Evolutionary conservation across 2,329 filamentous ascomycete species (phyloP), one percentile per base, ranked within the genome.

Genomic region (Penicillium sp.): DNA sequence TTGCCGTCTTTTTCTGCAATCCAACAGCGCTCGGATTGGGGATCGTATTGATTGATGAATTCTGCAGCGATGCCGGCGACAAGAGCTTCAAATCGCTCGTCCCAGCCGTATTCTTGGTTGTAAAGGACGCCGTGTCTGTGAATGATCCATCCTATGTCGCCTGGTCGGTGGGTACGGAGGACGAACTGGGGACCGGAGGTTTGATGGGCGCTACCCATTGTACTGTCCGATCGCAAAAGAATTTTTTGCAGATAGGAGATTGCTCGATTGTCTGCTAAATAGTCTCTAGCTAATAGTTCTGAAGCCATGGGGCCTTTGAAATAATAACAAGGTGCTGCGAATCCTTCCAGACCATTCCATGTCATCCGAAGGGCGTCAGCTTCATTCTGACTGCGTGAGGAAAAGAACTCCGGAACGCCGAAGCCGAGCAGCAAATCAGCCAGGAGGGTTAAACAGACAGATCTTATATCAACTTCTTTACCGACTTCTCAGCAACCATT

Each of bases 91-190:
- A 73, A 72, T 7, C 59, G 61, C 22, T 63, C 63, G 17, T 61
- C 59, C 64, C 65, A 73, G 53, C 64, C 60, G 58, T 65, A 65
- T 59, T 73, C 69, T 45, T 63, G 22, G 4, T 61, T 37, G 49
- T 73, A 72, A 5, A 71, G 59, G 6, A 62, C 38, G 0, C 67
- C 68, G 40, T 72, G 70, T 6, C 70, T 68, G 56, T 67, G 49
- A 19, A 64, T 53, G 6, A 73, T 71, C 66, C 66, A 72, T 5
- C 65, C 65, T 37, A 73, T 67, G 30, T 73, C 71, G 4, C 63
- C 66, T 2, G 70, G 59, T 30, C 61, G 60, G 55, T 70, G 68
- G 51, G 51, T 61, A 49, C 71, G 68, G 13, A 73, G 51, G 40
- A 56, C 63, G 37, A 62, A 62, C 5, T 51, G 37, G 30, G 30